These are phyloP conservation scores for Botryobasidium botryosum DNA, from an alignment of 768 basidiomycete species.

Conservation along the genomic window DNA sequence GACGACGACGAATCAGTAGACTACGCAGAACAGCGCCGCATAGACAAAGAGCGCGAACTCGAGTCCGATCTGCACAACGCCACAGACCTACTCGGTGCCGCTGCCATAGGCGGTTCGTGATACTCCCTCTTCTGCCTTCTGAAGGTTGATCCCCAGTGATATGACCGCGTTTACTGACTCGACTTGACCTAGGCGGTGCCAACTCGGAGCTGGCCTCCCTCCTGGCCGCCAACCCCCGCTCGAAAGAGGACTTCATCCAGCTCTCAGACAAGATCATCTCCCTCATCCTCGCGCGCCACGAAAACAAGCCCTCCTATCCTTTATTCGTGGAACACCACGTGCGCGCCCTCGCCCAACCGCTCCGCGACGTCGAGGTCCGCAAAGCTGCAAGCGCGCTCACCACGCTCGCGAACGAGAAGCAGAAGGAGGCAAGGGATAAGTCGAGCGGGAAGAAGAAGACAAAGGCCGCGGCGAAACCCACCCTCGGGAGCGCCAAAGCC, in stretches of 20 bases:
- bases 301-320: constrained; percentile 66
- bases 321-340: constrained; percentile 73
- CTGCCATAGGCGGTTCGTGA: constrained; percentile 38
- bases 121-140: background rate
- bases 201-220: constrained; percentile 54
- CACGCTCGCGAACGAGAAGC: constrained; percentile 87
- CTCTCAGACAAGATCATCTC: constrained; percentile 63
- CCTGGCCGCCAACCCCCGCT: constrained; percentile 63
- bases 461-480: constrained; percentile 54
- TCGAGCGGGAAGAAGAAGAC: constrained; percentile 81
- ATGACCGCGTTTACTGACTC: too few relatives aligned
- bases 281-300: constrained; percentile 58
- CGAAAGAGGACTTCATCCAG: constrained; percentile 71
- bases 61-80: constrained; percentile 78
- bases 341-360: constrained; percentile 51
- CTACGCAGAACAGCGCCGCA: constrained; percentile 57
- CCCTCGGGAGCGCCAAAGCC: constrained; percentile 52
- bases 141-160: too few relatives aligned
- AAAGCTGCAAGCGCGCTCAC: constrained; percentile 76
- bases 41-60: constrained; percentile 67
- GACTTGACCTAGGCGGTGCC: too few relatives aligned
- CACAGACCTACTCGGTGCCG: constrained; percentile 59
- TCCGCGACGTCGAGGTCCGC: constrained; percentile 82
- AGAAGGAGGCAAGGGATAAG: constrained; percentile 76
- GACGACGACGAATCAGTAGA: constrained; percentile 54